Percentiles rank a stretch among this genome's conserved stretches.
Conservation (phyloP, 306 rosid species). For the Bauhinia variegata region DNA sequence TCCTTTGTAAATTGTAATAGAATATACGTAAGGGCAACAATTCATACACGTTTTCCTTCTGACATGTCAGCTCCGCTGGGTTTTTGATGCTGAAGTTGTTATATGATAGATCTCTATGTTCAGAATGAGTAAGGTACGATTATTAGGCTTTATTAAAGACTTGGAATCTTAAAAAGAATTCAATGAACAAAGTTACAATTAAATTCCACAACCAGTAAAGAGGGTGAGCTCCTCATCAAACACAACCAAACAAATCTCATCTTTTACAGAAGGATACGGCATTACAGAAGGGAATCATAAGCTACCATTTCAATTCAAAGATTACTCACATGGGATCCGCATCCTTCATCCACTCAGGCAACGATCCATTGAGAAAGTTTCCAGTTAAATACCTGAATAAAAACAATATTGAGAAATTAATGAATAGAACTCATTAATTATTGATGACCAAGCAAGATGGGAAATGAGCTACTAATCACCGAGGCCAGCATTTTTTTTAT, state of each 20-base stretch:
- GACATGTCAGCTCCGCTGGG: slow-evolving; percentile 18
- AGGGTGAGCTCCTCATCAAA: too few relatives aligned
- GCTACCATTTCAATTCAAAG: slow-evolving; percentile 30
- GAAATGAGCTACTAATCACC: neutral
- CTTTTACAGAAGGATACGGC: neutral
- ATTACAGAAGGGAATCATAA: too few relatives aligned
- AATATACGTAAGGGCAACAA: neutral
- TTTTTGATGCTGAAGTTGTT: slow-evolving; percentile 31
- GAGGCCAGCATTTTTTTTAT: too few relatives aligned
- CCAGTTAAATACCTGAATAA: slow-evolving; percentile 65
- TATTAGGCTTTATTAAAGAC: neutral
- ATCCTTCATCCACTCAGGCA: slow-evolving; percentile 50
- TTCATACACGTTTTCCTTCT: slow-evolving; percentile 37
- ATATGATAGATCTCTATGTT: slow-evolving; percentile 55
- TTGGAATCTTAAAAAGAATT: too few relatives aligned
- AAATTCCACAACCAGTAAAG: too few relatives aligned
- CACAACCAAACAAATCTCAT: too few relatives aligned
- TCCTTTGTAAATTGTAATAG: neutral
- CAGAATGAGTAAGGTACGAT: neutral
- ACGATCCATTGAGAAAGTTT: slow-evolving; percentile 62
- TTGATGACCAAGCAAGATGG: neutral
- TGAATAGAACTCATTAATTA: neutral
- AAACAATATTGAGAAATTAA: slow-evolving; percentile 17
- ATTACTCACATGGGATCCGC: slow-evolving; percentile 47
- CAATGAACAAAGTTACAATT: too few relatives aligned